Percentiles rank a stretch among this genome's conserved stretches.
phyloP scores from a whole-genome alignment of 2,329 filamentous ascomycete species.

The Xylariaceae sp. region DNA sequence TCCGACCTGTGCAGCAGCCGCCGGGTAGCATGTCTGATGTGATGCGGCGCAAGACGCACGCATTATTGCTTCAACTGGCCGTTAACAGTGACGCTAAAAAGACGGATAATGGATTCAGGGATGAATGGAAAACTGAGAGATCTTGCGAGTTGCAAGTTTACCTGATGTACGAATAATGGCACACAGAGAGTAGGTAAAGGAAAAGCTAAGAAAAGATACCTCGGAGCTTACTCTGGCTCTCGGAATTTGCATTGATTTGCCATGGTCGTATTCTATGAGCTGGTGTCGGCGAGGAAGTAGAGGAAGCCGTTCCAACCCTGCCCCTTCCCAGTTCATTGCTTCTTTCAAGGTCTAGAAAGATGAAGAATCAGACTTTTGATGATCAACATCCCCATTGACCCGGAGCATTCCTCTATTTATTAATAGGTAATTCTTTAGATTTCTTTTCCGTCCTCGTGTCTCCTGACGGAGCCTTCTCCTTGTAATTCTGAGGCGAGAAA shows the following conservation, averaged over 20 bases:
- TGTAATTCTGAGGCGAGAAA: neutral
- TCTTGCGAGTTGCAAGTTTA: neutral
- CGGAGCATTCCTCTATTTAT: neutral
- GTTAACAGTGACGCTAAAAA: neutral
- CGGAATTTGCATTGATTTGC: conserved; percentile 2
- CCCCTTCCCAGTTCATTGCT: neutral
- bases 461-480: neutral
- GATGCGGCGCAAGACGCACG: conserved; percentile 5
- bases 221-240: neutral
- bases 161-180: neutral
- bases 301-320: conserved; percentile 5
- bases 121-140: neutral
- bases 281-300: neutral
- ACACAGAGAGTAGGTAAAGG: neutral
- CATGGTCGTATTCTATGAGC: conserved; percentile 6
- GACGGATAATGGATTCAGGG: neutral
- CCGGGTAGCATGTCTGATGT: conserved; percentile 68
- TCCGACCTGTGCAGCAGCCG: conserved; percentile 65
- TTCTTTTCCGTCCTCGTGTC: neutral
- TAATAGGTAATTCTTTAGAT: neutral
- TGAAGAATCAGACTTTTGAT: neutral
- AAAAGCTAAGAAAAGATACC: neutral
- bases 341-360: neutral
- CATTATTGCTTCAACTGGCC: neutral
- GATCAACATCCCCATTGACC: conserved; percentile 1